These are phyloP conservation scores for Chaetoscypha palmicola DNA, from an alignment of 2,329 filamentous ascomycete species.

Conservation along the genomic window DNA sequence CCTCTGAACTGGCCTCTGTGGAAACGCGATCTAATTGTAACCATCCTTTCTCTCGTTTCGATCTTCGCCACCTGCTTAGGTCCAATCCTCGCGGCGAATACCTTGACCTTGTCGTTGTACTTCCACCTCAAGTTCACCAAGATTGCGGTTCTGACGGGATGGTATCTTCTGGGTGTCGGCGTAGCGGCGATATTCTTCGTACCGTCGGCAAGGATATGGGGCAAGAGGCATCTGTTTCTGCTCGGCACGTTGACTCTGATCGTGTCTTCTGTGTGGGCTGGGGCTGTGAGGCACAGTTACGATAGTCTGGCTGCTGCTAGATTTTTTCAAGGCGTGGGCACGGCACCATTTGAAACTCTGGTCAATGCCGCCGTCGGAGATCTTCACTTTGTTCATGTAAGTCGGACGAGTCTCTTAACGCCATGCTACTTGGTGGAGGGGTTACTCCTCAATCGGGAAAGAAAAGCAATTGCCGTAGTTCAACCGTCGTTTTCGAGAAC, in stretches of 20 bases:
- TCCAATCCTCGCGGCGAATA: conserved; percentile 83
- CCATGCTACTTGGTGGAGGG: no score
- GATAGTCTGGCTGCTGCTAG: conserved; percentile 68
- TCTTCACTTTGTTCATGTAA: conserved; percentile 79
- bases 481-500: no score
- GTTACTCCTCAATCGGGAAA: no score
- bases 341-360: conserved; percentile 83
- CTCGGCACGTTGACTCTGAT: conserved; percentile 69
- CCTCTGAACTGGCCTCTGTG: conserved; percentile 86
- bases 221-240: conserved; percentile 83
- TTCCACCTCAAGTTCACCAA: conserved; percentile 63
- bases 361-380: conserved; percentile 88
- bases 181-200: conserved; percentile 79
- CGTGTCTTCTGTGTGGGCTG: conserved; percentile 69
- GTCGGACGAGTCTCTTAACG: no score
- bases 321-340: conserved; percentile 77
- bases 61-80: conserved; percentile 80
- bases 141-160: conserved; percentile 77
- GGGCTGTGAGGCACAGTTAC: conserved; percentile 55
- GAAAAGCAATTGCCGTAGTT: no score
- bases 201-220: conserved; percentile 82
- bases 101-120: conserved; percentile 64
- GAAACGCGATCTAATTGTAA: conserved; percentile 74
- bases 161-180: conserved; percentile 77
- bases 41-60: conserved; percentile 69